Evolutionary conservation across 192 early-diverging fungal species (phyloP).

Genomic region (Cladochytrium replicatum): DNA sequence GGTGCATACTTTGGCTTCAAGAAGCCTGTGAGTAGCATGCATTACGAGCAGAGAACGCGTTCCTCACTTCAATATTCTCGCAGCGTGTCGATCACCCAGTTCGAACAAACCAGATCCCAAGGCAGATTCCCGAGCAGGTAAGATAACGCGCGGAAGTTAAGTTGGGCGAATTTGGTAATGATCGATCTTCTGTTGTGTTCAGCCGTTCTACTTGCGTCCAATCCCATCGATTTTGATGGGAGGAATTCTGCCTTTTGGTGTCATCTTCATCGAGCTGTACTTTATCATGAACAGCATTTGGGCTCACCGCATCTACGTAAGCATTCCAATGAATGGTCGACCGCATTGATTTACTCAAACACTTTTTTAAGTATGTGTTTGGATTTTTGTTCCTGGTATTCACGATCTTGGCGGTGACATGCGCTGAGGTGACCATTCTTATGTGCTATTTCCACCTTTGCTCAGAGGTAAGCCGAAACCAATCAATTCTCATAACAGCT

Average conservation of each 20-base stretch:
- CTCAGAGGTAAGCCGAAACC: conserved; percentile 35
- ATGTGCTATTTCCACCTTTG: conserved; percentile 53
- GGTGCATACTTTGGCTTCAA: conserved; percentile 85
- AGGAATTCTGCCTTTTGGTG: conserved; percentile 61
- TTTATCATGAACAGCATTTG: conserved; percentile 52
- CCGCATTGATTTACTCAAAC: too few species aligned
- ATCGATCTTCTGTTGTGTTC: conserved; percentile 7
- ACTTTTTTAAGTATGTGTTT: conserved; percentile 36
- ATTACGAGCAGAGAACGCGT: neutral
- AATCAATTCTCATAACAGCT: too few species aligned
- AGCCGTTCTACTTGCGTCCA: conserved; percentile 57
- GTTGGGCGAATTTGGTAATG: conserved; percentile 2
- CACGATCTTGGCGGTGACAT: conserved; percentile 43
- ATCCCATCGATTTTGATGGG: conserved; percentile 50
- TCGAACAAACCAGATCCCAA: conserved; percentile 83
- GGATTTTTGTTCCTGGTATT: conserved; percentile 49
- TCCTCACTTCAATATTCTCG: neutral
- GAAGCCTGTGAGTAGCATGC: conserved; percentile 23
- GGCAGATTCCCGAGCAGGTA: conserved; percentile 72
- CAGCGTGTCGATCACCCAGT: conserved; percentile 64
- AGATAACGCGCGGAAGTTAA: neutral
- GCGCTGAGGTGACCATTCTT: conserved; percentile 43
- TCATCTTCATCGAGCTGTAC: conserved; percentile 53
- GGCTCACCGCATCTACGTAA: conserved; percentile 37
- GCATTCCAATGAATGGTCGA: neutral